Percentiles rank a stretch among this genome's conserved stretches.
Evolutionary conservation across 768 basidiomycete genomes (phyloP).

Genomic region (Leccinellum rugosiceps): DNA sequence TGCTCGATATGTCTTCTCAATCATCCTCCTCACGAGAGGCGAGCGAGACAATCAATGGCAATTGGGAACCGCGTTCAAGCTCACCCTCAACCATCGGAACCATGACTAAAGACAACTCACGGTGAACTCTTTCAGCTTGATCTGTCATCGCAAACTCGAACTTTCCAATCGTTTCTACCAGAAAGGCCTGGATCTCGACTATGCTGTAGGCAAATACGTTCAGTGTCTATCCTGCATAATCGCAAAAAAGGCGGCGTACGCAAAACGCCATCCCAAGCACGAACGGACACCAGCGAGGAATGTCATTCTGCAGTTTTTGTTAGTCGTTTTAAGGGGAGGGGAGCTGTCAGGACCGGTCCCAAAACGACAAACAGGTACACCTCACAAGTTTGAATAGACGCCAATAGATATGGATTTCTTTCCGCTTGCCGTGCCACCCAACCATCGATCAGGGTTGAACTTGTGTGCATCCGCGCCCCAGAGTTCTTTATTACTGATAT

Average conservation of each 20-base stretch:
- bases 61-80: slow-evolving; percentile 24
- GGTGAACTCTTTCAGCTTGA: slow-evolving; percentile 24
- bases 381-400: slow-evolving; percentile 31
- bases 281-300: slow-evolving; percentile 23
- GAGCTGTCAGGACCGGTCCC: background rate
- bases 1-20: background rate
- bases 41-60: slow-evolving; percentile 19
- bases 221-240: background rate
- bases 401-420: slow-evolving; percentile 25
- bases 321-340: background rate
- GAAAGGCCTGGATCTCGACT: background rate
- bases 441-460: slow-evolving; percentile 32
- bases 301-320: slow-evolving; percentile 26
- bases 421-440: slow-evolving; percentile 17
- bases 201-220: background rate
- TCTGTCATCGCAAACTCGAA: slow-evolving; percentile 43
- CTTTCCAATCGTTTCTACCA: slow-evolving; percentile 45
- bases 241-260: background rate
- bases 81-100: slow-evolving; percentile 33
- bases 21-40: background rate
- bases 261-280: slow-evolving; percentile 22
- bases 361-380: background rate
- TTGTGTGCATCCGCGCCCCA: slow-evolving; percentile 32
- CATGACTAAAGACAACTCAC: slow-evolving; percentile 28
- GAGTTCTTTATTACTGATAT: slow-evolving; percentile 24